A percentile compares a stretch with the other conserved stretches of the same genome.
phyloP scores from a whole-genome alignment of 352 stramenopile genomes.

The Phytophthora brassicae region DNA sequence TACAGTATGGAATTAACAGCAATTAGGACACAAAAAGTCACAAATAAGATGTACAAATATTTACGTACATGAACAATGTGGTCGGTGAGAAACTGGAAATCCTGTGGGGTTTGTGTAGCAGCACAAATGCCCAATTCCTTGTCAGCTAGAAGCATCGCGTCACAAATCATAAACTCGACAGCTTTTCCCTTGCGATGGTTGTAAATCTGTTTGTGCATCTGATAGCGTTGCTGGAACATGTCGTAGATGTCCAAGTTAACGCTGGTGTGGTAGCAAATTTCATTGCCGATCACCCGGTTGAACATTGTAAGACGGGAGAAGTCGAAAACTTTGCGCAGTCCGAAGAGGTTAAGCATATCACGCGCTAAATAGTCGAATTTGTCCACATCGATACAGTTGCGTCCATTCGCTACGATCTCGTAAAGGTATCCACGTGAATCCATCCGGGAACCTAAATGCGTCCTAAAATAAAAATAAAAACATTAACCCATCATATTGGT shows the following conservation, averaged over 20 bases:
- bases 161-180: slow-evolving; percentile 90
- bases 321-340: slow-evolving; percentile 76
- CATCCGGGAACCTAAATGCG: slow-evolving; percentile 48
- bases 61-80: slow-evolving; percentile 66
- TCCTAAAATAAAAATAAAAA: slow-evolving; percentile 32
- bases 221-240: slow-evolving; percentile 88
- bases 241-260: slow-evolving; percentile 89
- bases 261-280: slow-evolving; percentile 91
- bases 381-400: slow-evolving; percentile 92
- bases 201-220: slow-evolving; percentile 91
- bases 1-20: slow-evolving; percentile 10
- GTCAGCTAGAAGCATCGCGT: slow-evolving; percentile 80
- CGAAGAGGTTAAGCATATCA: slow-evolving; percentile 87
- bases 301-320: slow-evolving; percentile 80
- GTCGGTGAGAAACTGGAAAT: slow-evolving; percentile 81
- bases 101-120: slow-evolving; percentile 56
- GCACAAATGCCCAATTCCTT: slow-evolving; percentile 71
- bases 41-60: too few species aligned
- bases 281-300: slow-evolving; percentile 81
- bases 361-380: slow-evolving; percentile 92
- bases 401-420: slow-evolving; percentile 90
- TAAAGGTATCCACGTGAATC: slow-evolving; percentile 81
- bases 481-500: too few species aligned
- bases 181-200: slow-evolving; percentile 89
- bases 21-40: too few species aligned